phyloP scores from a whole-genome alignment of 106 monocot species.

The Allium cepa region DNA sequence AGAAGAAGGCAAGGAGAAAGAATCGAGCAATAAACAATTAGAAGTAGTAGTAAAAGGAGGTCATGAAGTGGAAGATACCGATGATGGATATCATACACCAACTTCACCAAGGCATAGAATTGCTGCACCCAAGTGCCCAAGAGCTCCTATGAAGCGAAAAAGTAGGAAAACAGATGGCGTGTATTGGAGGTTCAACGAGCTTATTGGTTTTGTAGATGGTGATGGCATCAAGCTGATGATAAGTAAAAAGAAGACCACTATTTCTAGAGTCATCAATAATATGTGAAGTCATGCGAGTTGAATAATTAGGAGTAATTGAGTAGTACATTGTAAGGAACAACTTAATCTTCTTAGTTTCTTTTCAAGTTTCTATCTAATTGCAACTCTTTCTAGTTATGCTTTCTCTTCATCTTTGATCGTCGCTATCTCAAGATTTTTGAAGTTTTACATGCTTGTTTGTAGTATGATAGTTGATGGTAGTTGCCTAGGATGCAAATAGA shows the following conservation, averaged over 20 bases:
- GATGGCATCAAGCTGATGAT: not conserved
- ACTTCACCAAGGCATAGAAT: conserved; percentile 3
- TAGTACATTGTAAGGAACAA: too few species aligned
- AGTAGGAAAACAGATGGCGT: not conserved
- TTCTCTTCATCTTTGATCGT: too few species aligned
- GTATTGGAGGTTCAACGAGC: not conserved
- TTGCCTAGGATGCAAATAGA: too few species aligned
- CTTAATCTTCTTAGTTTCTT: too few species aligned
- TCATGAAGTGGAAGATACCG: not conserved
- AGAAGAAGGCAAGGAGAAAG: not conserved
- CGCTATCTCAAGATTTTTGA: too few species aligned
- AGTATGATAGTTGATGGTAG: too few species aligned
- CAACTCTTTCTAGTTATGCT: too few species aligned
- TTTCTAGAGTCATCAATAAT: too few species aligned
- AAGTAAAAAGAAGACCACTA: not conserved
- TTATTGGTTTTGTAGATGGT: not conserved
- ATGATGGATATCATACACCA: conserved; percentile 2
- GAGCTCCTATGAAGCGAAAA: not conserved
- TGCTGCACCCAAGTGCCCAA: not conserved
- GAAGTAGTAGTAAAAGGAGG: not conserved
- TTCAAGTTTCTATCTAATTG: too few species aligned
- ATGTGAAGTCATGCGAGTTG: too few species aligned
- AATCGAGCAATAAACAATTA: not conserved
- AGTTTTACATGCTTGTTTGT: too few species aligned
- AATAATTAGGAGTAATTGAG: too few species aligned